Evolutionary conservation across 441 rosid species (phyloP).

Genomic region (Hypseocharis bilobata): DNA sequence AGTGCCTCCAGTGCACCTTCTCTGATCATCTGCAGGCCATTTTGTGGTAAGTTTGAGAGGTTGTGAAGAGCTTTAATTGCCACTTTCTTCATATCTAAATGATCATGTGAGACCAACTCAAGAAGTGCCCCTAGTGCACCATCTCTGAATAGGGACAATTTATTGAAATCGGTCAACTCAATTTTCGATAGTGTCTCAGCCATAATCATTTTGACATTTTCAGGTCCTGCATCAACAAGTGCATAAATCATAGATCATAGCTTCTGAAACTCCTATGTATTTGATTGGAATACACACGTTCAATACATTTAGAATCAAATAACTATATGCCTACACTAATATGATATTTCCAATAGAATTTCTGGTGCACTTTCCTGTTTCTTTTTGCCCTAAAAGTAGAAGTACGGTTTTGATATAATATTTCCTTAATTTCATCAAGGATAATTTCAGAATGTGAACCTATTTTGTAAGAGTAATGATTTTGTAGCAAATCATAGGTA

Average conservation of each 20-base stretch:
- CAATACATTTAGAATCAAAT: not conserved
- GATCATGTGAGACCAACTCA: conserved; percentile 21
- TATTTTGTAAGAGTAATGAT: no score
- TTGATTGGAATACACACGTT: not conserved
- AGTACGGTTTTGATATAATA: no score
- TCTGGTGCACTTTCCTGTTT: no score
- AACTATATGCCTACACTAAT: not conserved
- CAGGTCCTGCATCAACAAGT: conserved; percentile 24
- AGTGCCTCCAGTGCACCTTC: conserved; percentile 28
- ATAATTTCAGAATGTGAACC: no score
- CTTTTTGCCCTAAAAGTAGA: no score
- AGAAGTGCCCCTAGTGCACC: conserved; percentile 32
- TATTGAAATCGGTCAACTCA: conserved; percentile 31
- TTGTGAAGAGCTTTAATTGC: conserved; percentile 29
- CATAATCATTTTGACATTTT: conserved; percentile 24
- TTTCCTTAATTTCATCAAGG: no score
- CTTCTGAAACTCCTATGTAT: not conserved
- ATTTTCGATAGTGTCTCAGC: conserved; percentile 29
- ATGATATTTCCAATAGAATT: not conserved
- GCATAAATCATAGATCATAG: not conserved
- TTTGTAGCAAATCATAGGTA: no score
- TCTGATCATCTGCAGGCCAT: conserved; percentile 32
- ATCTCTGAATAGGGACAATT: conserved; percentile 27
- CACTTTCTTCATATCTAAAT: conserved; percentile 25
- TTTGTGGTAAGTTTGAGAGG: conserved; percentile 30